Evolutionary conservation across 257 asterid genomes (phyloP).

Genomic region (Phtheirospermum japonicum): DNA sequence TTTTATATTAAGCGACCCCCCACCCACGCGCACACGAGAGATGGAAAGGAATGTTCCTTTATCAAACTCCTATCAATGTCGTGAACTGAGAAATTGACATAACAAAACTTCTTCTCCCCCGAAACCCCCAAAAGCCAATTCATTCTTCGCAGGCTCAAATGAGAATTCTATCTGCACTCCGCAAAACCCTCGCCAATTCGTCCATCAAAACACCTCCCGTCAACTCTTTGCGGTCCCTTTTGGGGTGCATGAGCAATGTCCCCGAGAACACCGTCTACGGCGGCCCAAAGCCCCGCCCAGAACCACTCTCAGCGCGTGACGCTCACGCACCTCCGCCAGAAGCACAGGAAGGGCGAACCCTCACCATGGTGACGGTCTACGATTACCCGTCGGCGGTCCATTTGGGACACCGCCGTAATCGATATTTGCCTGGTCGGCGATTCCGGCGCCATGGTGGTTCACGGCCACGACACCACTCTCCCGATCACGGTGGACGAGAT

Average conservation of each 20-base stretch:
- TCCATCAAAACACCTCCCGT: slow-evolving; percentile 16
- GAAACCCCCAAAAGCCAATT: too few relatives aligned
- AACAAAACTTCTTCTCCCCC: too few relatives aligned
- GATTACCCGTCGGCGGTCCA: slow-evolving; percentile 92
- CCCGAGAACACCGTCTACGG: slow-evolving; percentile 85
- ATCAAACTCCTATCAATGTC: too few relatives aligned
- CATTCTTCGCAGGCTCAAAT: too few relatives aligned
- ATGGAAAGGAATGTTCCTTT: slow-evolving; percentile 67
- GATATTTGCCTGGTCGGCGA: slow-evolving; percentile 92
- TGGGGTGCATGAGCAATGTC: slow-evolving; percentile 62
- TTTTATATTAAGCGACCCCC: too few relatives aligned
- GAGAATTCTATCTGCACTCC: slow-evolving; percentile 26
- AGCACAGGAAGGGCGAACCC: slow-evolving; percentile 61
- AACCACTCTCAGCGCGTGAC: slow-evolving; percentile 69
- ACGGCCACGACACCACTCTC: slow-evolving; percentile 92
- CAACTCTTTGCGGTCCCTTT: slow-evolving; percentile 1
- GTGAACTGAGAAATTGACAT: too few relatives aligned
- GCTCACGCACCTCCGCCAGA: slow-evolving; percentile 59
- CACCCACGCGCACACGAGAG: too few relatives aligned
- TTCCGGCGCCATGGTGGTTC: slow-evolving; percentile 98
- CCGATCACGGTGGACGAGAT: slow-evolving; percentile 91
- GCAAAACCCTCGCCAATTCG: slow-evolving; percentile 22
- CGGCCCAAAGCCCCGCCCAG: slow-evolving; percentile 87
- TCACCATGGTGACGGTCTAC: slow-evolving; percentile 89
- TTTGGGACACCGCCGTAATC: slow-evolving; percentile 72